Conservation (phyloP, 305 asterid species). For the Fraxinus greggii region DNA sequence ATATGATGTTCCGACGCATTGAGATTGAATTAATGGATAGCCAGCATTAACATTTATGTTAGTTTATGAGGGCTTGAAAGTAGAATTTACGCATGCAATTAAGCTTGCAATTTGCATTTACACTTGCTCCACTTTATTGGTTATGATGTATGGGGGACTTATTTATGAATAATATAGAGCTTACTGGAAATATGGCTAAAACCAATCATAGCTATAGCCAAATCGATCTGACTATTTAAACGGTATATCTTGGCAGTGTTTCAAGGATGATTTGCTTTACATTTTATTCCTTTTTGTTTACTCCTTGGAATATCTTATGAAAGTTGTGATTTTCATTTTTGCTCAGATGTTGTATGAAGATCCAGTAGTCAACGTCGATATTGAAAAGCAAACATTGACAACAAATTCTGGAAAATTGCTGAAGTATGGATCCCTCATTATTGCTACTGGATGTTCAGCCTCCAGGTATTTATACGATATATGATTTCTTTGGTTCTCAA, state of each 20-base stretch:
- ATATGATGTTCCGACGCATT: neutral
- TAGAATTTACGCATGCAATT: no score
- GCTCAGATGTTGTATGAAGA: no score
- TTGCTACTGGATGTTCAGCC: conserved; percentile 49
- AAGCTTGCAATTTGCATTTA: neutral
- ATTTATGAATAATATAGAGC: neutral
- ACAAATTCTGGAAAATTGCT: conserved; percentile 49
- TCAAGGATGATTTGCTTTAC: neutral
- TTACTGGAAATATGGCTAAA: no score
- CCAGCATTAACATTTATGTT: neutral
- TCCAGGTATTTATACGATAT: conserved; percentile 22
- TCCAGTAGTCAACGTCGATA: conserved; percentile 41
- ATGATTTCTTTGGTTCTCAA: neutral
- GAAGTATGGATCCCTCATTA: conserved; percentile 50
- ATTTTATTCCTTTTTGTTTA: neutral
- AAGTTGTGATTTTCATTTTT: neutral
- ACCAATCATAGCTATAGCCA: no score
- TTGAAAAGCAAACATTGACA: conserved; percentile 43
- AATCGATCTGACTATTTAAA: neutral
- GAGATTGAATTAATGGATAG: neutral
- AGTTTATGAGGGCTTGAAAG: neutral
- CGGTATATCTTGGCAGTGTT: neutral
- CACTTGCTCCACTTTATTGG: neutral
- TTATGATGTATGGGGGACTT: neutral
- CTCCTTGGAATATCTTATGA: neutral